Evolutionary conservation across 2,329 filamentous ascomycete species (phyloP).

Genomic region (Curvularia lunata): DNA sequence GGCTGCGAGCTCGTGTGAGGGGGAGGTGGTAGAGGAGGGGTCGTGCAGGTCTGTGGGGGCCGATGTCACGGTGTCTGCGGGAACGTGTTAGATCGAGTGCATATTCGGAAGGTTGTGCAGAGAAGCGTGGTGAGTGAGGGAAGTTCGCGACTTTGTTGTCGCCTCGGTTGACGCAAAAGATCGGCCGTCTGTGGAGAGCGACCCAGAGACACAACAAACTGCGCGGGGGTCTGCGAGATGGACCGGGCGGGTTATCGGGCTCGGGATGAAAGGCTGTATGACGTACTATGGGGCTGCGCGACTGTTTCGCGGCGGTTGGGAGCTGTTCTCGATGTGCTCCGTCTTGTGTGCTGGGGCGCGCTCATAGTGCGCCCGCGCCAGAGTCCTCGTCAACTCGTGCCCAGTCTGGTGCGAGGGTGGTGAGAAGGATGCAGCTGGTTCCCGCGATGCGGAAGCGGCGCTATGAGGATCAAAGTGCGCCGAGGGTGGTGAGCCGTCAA

Average conservation of each 20-base stretch:
- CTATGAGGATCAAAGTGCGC: conserved; percentile 19
- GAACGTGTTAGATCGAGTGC: conserved; percentile 9
- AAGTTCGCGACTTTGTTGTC: conserved; percentile 21
- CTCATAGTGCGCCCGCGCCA: conserved; percentile 50
- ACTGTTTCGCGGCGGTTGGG: conserved; percentile 31
- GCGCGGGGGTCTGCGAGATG: neutral
- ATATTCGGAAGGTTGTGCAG: neutral
- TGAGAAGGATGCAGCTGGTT: conserved; percentile 11
- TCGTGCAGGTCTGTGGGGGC: conserved; percentile 20
- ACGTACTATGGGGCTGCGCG: conserved; percentile 33
- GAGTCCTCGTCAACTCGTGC: conserved; percentile 33
- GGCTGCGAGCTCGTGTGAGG: conserved; percentile 48
- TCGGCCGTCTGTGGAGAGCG: conserved; percentile 9
- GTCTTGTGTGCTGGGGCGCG: conserved; percentile 46
- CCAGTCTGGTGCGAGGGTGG: conserved; percentile 26
- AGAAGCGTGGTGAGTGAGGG: conserved; percentile 9
- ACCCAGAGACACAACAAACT: neutral
- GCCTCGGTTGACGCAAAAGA: conserved; percentile 31
- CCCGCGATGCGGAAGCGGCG: conserved; percentile 27
- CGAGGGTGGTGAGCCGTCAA: conserved; percentile 37
- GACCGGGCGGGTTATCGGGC: neutral
- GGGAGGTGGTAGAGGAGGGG: conserved; percentile 51
- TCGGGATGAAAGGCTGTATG: neutral
- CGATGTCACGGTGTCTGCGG: conserved; percentile 24
- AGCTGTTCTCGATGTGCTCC: conserved; percentile 46